A percentile compares a stretch with the other conserved stretches of the same genome.
phyloP scores from a whole-genome alignment of 768 basidiomycete species.

The Termitomyces eurrhizus region DNA sequence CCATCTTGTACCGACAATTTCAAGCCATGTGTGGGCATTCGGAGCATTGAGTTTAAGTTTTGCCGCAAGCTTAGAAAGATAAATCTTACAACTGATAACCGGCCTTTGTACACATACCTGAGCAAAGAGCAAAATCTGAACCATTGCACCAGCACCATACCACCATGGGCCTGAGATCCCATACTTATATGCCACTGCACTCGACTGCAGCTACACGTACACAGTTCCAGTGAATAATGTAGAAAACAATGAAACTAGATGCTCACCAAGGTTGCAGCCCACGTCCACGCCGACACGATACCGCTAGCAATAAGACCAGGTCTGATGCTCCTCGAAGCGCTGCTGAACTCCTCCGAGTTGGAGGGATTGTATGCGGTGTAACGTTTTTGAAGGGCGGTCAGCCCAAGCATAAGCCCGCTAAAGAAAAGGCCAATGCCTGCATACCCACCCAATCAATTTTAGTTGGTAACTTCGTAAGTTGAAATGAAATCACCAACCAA shows the following conservation, averaged over 20 bases:
- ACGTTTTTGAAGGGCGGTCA: slow-evolving; percentile 79
- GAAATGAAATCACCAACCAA: slow-evolving; percentile 32
- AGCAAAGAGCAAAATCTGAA: slow-evolving; percentile 87
- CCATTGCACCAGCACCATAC: slow-evolving; percentile 86
- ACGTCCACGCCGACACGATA: slow-evolving; percentile 92
- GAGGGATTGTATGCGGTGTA: slow-evolving; percentile 81
- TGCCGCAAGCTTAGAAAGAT: slow-evolving; percentile 59
- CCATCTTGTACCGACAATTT: slow-evolving; percentile 81
- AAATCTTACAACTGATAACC: background rate
- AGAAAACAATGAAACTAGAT: background rate
- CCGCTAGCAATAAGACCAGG: slow-evolving; percentile 92
- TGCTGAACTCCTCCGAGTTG: slow-evolving; percentile 80
- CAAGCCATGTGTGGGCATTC: slow-evolving; percentile 83
- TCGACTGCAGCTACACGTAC: slow-evolving; percentile 57
- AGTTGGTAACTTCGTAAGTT: background rate
- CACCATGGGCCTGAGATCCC: slow-evolving; percentile 87
- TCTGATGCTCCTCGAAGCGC: slow-evolving; percentile 80
- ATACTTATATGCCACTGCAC: slow-evolving; percentile 81
- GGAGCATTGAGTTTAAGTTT: slow-evolving; percentile 93
- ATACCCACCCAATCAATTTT: background rate
- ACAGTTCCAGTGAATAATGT: background rate
- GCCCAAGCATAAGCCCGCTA: slow-evolving; percentile 71
- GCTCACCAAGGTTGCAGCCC: slow-evolving; percentile 73
- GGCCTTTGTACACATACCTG: slow-evolving; percentile 34
- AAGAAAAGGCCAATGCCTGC: slow-evolving; percentile 60